These are phyloP conservation scores for Euphorbia lathyris DNA, from an alignment of 345 rosid species.

Conservation along the genomic window DNA sequence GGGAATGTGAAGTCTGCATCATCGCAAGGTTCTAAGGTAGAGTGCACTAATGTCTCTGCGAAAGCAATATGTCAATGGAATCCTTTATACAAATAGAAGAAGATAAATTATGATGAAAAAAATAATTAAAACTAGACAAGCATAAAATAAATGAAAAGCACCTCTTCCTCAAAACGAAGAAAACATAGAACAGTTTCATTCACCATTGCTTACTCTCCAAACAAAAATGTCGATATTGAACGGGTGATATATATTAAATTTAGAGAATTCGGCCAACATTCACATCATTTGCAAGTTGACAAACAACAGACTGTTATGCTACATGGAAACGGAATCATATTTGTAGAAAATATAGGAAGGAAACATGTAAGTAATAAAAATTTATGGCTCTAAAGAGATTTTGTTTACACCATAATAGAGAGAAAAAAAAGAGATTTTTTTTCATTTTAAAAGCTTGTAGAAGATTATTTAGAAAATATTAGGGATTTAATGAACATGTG, in stretches of 20 bases:
- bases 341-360: no score
- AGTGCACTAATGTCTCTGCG: slow-evolving; percentile 96
- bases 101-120: slow-evolving; percentile 5
- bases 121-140: neutral
- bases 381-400: no score
- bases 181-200: neutral
- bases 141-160: neutral
- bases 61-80: slow-evolving; percentile 17
- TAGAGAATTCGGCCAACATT: neutral
- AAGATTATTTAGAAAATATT: no score
- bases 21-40: slow-evolving; percentile 76
- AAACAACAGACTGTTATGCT: neutral
- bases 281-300: neutral
- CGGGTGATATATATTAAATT: neutral
- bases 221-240: slow-evolving; percentile 3
- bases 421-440: no score
- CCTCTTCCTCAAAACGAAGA: neutral
- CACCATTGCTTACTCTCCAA: neutral
- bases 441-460: no score
- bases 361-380: no score
- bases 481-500: no score
- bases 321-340: no score
- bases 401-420: no score
- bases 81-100: neutral
- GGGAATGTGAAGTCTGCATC: slow-evolving; percentile 93